These are phyloP conservation scores for Sequoia sempervirens DNA, from an alignment of 75 land plant species.

Conservation along the genomic window DNA sequence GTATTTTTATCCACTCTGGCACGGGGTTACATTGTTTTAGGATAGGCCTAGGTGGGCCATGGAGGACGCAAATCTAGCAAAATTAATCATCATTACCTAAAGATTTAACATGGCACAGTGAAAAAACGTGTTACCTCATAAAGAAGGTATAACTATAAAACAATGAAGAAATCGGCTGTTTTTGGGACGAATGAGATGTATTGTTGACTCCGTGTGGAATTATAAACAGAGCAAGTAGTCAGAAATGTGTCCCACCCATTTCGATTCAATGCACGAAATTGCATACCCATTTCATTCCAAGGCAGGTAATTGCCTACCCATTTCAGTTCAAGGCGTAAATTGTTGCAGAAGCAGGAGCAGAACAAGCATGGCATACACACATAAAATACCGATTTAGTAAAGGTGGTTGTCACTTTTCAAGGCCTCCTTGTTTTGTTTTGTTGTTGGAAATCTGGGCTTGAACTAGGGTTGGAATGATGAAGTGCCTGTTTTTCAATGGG, in stretches of 20 bases:
- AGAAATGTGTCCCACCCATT: not conserved
- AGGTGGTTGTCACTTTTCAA: not conserved
- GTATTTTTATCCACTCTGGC: too few species aligned
- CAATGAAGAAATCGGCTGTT: not conserved
- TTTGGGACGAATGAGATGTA: not conserved
- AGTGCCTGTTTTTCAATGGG: conserved; percentile 4
- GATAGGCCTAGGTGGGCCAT: too few species aligned
- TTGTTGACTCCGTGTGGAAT: not conserved
- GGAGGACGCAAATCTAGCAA: too few species aligned
- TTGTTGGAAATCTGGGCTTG: not conserved
- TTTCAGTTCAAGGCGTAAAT: not conserved
- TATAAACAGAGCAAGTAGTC: not conserved
- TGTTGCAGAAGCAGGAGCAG: not conserved
- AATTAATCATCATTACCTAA: too few species aligned
- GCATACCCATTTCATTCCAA: not conserved
- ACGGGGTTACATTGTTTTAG: too few species aligned
- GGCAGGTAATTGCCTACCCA: not conserved
- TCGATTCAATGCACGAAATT: not conserved
- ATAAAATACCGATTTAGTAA: not conserved
- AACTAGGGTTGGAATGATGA: not conserved
- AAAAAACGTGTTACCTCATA: too few species aligned
- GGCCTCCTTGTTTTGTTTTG: not conserved
- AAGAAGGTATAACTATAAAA: not conserved
- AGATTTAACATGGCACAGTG: too few species aligned
- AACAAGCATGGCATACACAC: not conserved